A percentile compares a stretch with the other conserved stretches of the same genome.
Evolutionary conservation across 2,329 filamentous ascomycete species (phyloP).

Genomic region (Westerdykella ornata): DNA sequence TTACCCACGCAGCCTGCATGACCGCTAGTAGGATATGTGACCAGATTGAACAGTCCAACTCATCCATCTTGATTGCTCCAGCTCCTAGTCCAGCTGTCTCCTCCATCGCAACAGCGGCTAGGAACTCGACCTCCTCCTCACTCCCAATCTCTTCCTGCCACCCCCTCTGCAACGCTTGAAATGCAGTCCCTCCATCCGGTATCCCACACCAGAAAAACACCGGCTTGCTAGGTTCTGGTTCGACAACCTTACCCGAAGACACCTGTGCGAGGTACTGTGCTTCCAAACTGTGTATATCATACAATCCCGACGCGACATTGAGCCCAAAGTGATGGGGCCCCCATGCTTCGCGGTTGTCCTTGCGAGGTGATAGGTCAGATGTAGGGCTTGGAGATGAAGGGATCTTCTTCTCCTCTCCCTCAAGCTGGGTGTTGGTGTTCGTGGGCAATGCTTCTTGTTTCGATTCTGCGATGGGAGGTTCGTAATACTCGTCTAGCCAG

Average conservation of each 20-base stretch:
- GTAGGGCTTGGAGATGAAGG: constrained; percentile 5
- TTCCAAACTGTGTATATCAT: constrained; percentile 9
- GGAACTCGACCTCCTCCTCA: constrained; percentile 8
- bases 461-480: constrained; percentile 6
- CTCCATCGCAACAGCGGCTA: constrained; percentile 9
- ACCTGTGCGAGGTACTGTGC: constrained; percentile 7
- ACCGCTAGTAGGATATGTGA: constrained; percentile 10
- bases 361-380: constrained; percentile 8
- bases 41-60: constrained; percentile 9
- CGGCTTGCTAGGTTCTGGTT: constrained; percentile 8
- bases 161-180: constrained; percentile 7
- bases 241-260: constrained; percentile 6
- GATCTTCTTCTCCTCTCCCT: constrained; percentile 2
- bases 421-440: too few relatives aligned
- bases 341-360: constrained; percentile 8
- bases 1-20: constrained; percentile 8
- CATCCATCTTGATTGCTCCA: constrained; percentile 9
- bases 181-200: constrained; percentile 9
- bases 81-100: constrained; percentile 9
- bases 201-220: constrained; percentile 8
- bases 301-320: constrained; percentile 7
- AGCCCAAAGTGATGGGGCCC: constrained; percentile 7
- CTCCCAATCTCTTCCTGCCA: constrained; percentile 10
- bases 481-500: constrained; percentile 6
- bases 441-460: constrained; percentile 1